Evolutionary conservation across 345 rosid genomes (phyloP).

Genomic region (Murraya koenigii): DNA sequence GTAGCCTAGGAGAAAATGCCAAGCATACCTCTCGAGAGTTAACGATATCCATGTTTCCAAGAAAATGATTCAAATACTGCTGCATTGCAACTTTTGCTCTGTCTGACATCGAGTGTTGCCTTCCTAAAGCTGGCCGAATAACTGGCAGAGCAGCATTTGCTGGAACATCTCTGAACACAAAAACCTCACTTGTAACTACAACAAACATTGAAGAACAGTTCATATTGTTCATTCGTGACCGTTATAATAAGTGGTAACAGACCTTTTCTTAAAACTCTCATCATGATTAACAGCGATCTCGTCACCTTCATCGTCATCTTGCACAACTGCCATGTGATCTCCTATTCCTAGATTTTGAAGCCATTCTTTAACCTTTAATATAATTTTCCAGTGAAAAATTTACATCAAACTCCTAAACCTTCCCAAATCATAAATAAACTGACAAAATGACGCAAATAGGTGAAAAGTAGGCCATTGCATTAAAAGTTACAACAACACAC

Average conservation of each 20-base stretch:
- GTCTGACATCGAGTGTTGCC: slow-evolving; percentile 88
- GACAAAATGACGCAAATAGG: neutral
- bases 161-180: slow-evolving; percentile 87
- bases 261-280: slow-evolving; percentile 83
- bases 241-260: slow-evolving; percentile 5
- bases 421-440: slow-evolving; percentile 14
- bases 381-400: slow-evolving; percentile 40
- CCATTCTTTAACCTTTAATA: slow-evolving; percentile 99
- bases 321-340: slow-evolving; percentile 63
- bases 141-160: slow-evolving; percentile 95
- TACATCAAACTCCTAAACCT: slow-evolving; percentile 41
- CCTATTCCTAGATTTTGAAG: slow-evolving; percentile 99
- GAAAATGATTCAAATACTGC: slow-evolving; percentile 82
- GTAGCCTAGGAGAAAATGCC: neutral
- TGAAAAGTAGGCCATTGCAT: neutral
- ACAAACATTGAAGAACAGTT: slow-evolving; percentile 11
- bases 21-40: slow-evolving; percentile 87
- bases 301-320: slow-evolving; percentile 80
- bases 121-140: slow-evolving; percentile 84
- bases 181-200: slow-evolving; percentile 31
- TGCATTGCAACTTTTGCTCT: slow-evolving; percentile 97
- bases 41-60: slow-evolving; percentile 92
- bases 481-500: slow-evolving; percentile 10
- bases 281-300: slow-evolving; percentile 72
- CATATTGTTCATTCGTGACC: neutral